Evolutionary conservation across 2,329 filamentous ascomycete genomes (phyloP), one percentile per base, ranked within the genome.

Genomic region (Onygena corvina): DNA sequence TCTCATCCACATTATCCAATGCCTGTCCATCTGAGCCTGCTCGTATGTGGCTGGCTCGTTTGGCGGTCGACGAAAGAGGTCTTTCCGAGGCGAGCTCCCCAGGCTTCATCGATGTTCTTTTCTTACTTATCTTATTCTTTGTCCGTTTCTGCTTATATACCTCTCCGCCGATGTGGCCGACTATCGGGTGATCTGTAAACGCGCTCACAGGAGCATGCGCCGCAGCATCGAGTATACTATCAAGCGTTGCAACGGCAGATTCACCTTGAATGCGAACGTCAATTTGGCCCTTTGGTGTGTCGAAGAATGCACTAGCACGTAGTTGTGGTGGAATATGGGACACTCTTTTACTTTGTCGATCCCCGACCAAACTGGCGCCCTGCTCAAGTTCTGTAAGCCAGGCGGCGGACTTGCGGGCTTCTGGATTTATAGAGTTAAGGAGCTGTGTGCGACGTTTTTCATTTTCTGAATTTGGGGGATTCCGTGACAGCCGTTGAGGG

Each of bases 291-390:
- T 77, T 71, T 0, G 83, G 83, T 3, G 71, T 70, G 51, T 96
- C 89, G 60, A 96, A 96, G 67, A 86, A 96, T 23, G 84, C 80
- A 58, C 83, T 94, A n/a, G 92, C 92, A 53, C 90, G 80, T 30
- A 96, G 74, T 58, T 94, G 87, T 0, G 90, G 79, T 2, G 90
- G 88, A 11, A 95, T 64, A 46, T 76, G 74, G 12, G 74, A 71
- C 23, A 40, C 2, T 38, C 50, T 38, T 34, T 56, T 56, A 27
- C 21, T 50, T 20, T 51, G 47, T 5, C 48, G 34, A 31, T 59
- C 56, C 9, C 46, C 54, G 4, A 11, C 36, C 4, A 51, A 11
- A 34, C 53, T 54, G 14, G 56, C 54, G 8, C 57, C 57, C 27
- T 59, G 53, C 4, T 58, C 56, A 18, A 56, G 50, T 49, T 63